Base-by-base conservation (phyloP, 768 basidiomycete species). In the Calocybe gangraenosa region DNA sequence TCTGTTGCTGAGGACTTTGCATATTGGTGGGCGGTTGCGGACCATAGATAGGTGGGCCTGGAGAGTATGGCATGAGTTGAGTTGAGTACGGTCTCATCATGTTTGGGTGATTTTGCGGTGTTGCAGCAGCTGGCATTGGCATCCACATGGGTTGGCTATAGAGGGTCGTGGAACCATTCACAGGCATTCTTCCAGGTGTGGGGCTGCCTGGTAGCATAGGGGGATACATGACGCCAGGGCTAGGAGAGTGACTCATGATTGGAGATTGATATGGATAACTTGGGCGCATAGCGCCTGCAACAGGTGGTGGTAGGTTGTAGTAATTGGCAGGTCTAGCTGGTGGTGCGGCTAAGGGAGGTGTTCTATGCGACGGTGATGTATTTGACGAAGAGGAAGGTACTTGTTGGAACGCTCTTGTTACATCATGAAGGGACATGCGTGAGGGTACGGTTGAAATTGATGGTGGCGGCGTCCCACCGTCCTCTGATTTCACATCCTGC, bases 401-500 rank as follows among this genome's bases (percentile, higher is more conserved):
- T 63, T 84, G 84, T 58, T 92, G 90, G 67, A 92, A 92, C 17
- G 89, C 87, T 47, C 86, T 80, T 10, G 85, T 89, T 25, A 91
- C 87, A 44, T 92, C 90, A 46, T 84, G 81, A 31, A 84, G 65
- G 2, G 87, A 88, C 79, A 90, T 87, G 32, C 86, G 80, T 14
- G 83, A 82, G 19, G 86, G 76, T 18, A 77, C 70, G 20, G 75
- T 65, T 17, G 78, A 69, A 3, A 75, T 68, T 7, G 68, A 64
- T 18, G 84, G 81, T 11, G 87, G 87, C 2, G 87, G 85, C 2
- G 86, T 87, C 60, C 81, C 83, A 15, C 87, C 89, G 54, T 87
- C 87, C 58, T 91, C 89, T 9, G 87, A 87, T 60, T 91, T 92
- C 41, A 90, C 84, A 45, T 92, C 90, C 57, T 87, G 88, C 25